phyloP scores from a whole-genome alignment of 2,329 filamentous ascomycete genomes.

The Exutisphaerella laricina region DNA sequence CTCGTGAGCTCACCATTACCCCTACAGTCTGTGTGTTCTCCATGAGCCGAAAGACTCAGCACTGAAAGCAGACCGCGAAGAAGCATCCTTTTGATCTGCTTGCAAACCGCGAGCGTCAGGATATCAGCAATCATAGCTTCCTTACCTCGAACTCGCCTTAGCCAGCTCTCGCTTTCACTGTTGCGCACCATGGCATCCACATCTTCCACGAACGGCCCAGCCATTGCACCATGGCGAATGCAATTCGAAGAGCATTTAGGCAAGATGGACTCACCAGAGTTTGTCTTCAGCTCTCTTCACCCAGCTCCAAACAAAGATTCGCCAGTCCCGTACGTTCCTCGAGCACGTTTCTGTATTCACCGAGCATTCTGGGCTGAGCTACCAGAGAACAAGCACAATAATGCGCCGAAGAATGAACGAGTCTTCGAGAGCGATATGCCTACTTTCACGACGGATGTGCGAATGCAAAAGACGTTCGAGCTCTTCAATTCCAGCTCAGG shows the following conservation, averaged over 20 bases:
- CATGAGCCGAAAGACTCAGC: neutral
- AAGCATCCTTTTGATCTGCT: neutral
- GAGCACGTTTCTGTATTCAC: slow-evolving; percentile 75
- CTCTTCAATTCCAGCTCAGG: slow-evolving; percentile 52
- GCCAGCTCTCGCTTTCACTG: slow-evolving; percentile 33
- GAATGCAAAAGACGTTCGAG: slow-evolving; percentile 78
- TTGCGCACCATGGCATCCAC: slow-evolving; percentile 44
- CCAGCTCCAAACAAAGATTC: slow-evolving; percentile 36
- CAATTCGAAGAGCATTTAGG: slow-evolving; percentile 47
- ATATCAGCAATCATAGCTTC: slow-evolving; percentile 30
- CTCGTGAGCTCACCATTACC: slow-evolving; percentile 15
- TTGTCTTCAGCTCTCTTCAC: slow-evolving; percentile 48
- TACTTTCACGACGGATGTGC: slow-evolving; percentile 78
- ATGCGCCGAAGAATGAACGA: slow-evolving; percentile 63
- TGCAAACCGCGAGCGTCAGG: neutral
- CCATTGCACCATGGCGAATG: slow-evolving; percentile 48
- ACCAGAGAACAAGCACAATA: slow-evolving; percentile 66
- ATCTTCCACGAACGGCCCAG: slow-evolving; percentile 33
- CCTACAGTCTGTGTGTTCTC: neutral
- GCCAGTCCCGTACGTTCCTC: slow-evolving; percentile 42
- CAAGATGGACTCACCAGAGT: slow-evolving; percentile 46
- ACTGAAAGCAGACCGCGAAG: slow-evolving; percentile 1
- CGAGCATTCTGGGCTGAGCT: slow-evolving; percentile 77
- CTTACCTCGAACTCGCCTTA: slow-evolving; percentile 33
- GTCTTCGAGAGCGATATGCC: slow-evolving; percentile 71